Conservation (phyloP, 805 yeast genomes). For the Myxozyma mucilagina region DNA sequence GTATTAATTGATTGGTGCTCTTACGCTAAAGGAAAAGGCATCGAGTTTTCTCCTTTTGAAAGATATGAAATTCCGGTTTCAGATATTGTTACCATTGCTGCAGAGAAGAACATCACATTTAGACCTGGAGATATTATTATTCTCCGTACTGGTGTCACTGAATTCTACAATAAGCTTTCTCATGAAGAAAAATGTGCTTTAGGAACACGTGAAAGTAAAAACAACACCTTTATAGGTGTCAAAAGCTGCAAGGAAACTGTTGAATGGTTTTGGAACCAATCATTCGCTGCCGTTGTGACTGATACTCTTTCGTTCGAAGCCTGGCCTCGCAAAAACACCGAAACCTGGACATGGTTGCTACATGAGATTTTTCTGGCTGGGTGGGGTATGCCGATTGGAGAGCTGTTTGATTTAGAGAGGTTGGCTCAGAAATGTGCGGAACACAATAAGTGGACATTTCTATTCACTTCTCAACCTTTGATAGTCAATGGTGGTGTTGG, state of each 20-base stretch:
- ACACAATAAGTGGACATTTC: not conserved
- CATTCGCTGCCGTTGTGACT: slow-evolving; percentile 7
- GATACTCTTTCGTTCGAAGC: slow-evolving; percentile 12
- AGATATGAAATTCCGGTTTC: not conserved
- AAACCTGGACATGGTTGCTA: slow-evolving; percentile 1
- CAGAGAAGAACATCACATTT: not conserved
- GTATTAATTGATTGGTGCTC: slow-evolving; percentile 6
- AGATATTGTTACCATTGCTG: not conserved
- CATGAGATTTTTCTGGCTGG: slow-evolving; percentile 12
- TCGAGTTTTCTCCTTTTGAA: not conserved
- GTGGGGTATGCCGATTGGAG: slow-evolving; percentile 17
- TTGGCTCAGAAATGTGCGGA: not conserved
- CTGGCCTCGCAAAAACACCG: slow-evolving; percentile 1
- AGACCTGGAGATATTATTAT: slow-evolving; percentile 4
- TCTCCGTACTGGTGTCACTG: slow-evolving; percentile 6
- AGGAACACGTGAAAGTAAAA: not conserved
- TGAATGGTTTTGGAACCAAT: slow-evolving; percentile 1
- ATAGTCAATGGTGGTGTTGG: slow-evolving; percentile 5
- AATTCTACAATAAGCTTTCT: not conserved
- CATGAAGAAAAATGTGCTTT: not conserved
- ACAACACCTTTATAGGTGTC: slow-evolving; percentile 6
- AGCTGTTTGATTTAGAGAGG: not conserved
- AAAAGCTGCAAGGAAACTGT: not conserved
- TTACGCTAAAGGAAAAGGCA: not conserved
- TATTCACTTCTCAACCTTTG: slow-evolving; percentile 9